Evolutionary conservation across 768 basidiomycete genomes (phyloP).

Genomic region (Xerocomellus chrysenteron): DNA sequence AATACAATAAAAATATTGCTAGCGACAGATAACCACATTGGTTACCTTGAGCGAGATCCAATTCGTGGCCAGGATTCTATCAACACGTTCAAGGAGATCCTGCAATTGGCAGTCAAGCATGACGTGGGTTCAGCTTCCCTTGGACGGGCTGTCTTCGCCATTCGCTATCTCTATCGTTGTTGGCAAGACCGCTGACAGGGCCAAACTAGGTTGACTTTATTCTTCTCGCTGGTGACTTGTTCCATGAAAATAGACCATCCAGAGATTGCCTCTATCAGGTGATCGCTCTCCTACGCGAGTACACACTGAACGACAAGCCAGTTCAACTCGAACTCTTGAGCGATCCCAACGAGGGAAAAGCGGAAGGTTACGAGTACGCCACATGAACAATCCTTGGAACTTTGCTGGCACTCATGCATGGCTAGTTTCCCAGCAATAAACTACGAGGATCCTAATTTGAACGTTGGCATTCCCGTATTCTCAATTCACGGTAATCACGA

Average conservation of each 20-base stretch:
- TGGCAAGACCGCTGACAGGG: constrained; percentile 1
- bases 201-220: constrained; percentile 84
- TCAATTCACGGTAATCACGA: constrained; percentile 99
- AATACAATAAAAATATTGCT: constrained; percentile 82
- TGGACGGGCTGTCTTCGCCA: neutral
- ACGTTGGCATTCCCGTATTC: constrained; percentile 95
- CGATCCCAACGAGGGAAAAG: constrained; percentile 88
- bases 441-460: constrained; percentile 95
- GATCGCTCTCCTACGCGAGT: constrained; percentile 86
- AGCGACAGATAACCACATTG: constrained; percentile 96
- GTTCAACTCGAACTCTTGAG: constrained; percentile 90
- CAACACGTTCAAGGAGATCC: constrained; percentile 91
- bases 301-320: constrained; percentile 84
- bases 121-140: constrained; percentile 54
- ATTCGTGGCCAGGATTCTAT: constrained; percentile 93
- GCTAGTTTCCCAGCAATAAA: constrained; percentile 92
- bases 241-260: constrained; percentile 96
- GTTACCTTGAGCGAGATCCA: constrained; percentile 92
- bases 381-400: neutral
- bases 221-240: constrained; percentile 92
- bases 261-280: constrained; percentile 87
- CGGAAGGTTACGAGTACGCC: constrained; percentile 76
- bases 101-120: constrained; percentile 86
- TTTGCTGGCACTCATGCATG: neutral
- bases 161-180: neutral